Base-by-base conservation (phyloP, 2,329 filamentous ascomycete species). In the Metarhizium anisopliae region DNA sequence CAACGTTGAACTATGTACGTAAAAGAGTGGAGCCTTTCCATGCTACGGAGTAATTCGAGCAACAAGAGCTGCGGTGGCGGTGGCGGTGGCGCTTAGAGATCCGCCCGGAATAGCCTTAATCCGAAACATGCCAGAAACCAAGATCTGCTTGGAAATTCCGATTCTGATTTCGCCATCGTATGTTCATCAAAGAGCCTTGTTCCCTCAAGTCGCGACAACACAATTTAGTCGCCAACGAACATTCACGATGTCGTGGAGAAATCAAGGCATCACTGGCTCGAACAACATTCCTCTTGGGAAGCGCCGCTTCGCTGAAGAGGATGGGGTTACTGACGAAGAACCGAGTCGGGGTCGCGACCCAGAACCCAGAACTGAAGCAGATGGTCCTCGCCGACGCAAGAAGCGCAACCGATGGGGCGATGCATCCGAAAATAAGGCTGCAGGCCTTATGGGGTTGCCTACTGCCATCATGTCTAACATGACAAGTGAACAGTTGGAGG, bases 351-450 rank as follows among this genome's bases (percentile, higher is more conserved):
- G 94, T 67, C 89, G 94, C 72, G 96, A 94, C 73, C 93, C 93
- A 57, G 85, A 90, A 66, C 86, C 87, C 71, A 82, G 90, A 62
- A 73, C 77, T 60, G 80, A 81, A 57, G 70, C 72, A 52, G 92
- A 96, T 74, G 93, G 90, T 57, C 83, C 87, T 60, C 89, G 89
- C 70, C 88, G 88, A 66, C 90, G 94, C 72, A 96, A 95, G 85
- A 97, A 96, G 86, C 88, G 93, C 72, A 99, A 99, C 72, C 86
- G 94, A 70, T 99, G 94, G 94, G 94, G 94, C 63, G 93, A 97
- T 74, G 90, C 90, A 59, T 87, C 90, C 55, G 94, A 99, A 75
- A 99, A 99, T 77, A 99, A 99, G 80, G 94, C 94, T 58, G 94
- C 94, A 56, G 94, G 94, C 62, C 81, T 99, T 59, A 97, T 99